These are phyloP conservation scores for Lathyrus aphaca DNA, from an alignment of 306 rosid genomes.

Conservation along the genomic window DNA sequence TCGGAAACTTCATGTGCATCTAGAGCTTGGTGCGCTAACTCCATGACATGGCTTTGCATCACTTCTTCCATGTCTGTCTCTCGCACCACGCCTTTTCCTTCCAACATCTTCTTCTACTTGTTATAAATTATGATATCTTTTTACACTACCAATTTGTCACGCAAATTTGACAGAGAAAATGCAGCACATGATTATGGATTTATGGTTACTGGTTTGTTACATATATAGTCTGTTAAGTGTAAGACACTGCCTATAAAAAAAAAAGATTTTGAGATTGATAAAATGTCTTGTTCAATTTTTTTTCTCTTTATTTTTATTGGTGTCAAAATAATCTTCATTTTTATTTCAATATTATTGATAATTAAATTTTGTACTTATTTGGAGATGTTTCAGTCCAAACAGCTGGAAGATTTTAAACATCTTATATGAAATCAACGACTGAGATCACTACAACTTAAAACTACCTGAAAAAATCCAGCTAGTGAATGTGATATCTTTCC, in stretches of 20 bases:
- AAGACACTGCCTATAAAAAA: constrained; percentile 9
- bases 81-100: constrained; percentile 69
- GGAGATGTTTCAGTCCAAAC: background rate
- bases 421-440: too few relatives aligned
- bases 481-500: background rate
- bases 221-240: constrained; percentile 6
- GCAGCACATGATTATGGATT: background rate
- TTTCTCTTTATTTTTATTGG: constrained; percentile 18
- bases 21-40: constrained; percentile 67
- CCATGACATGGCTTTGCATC: constrained; percentile 63
- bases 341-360: constrained; percentile 20
- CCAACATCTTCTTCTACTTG: constrained; percentile 53
- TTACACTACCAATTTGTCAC: background rate
- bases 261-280: constrained; percentile 33
- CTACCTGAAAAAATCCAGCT: too few relatives aligned
- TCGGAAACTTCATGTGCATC: constrained; percentile 68
- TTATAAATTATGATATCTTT: too few relatives aligned
- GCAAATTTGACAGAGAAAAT: background rate
- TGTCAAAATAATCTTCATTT: constrained; percentile 17
- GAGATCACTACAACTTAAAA: too few relatives aligned
- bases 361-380: constrained; percentile 36
- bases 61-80: constrained; percentile 64
- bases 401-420: background rate
- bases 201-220: background rate
- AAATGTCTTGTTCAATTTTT: constrained; percentile 20